These are phyloP conservation scores for Annulohypoxylon moriforme DNA, from an alignment of 495 filamentous ascomycete genomes.

Conservation along the genomic window DNA sequence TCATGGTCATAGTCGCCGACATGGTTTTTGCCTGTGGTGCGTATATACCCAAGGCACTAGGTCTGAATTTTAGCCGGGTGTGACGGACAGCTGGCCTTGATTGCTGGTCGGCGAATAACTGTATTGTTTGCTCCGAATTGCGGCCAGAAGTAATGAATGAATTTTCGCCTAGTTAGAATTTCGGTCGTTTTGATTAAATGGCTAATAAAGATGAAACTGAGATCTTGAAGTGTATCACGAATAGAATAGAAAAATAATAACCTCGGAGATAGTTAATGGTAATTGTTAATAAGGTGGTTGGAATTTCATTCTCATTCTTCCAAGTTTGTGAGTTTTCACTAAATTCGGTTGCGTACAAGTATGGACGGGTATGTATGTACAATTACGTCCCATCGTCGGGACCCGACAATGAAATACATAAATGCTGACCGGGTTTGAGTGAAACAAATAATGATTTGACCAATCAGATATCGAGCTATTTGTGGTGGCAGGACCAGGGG, in stretches of 20 bases:
- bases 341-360: conserved; percentile 1
- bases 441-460: conserved; percentile 17
- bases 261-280: conserved; percentile 10
- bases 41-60: conserved; percentile 8
- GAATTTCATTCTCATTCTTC: conserved; percentile 8
- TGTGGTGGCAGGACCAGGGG: conserved; percentile 36
- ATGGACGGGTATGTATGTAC: neutral
- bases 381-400: conserved; percentile 17
- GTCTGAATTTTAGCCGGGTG: neutral
- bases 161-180: conserved; percentile 1
- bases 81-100: conserved; percentile 1
- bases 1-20: conserved; percentile 44
- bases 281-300: conserved; percentile 35
- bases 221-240: neutral
- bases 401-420: conserved; percentile 11
- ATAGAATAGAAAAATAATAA: conserved; percentile 1
- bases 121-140: conserved; percentile 10
- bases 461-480: conserved; percentile 41
- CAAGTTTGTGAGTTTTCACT: conserved; percentile 6
- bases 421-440: neutral
- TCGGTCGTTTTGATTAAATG: conserved; percentile 1
- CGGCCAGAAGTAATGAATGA: neutral
- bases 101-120: neutral
- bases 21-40: conserved; percentile 22
- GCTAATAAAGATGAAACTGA: conserved; percentile 9